Evolutionary conservation across 805 yeast species (phyloP), one percentile per base, ranked within the genome.

Genomic region (Danielozyma ontarioensis): DNA sequence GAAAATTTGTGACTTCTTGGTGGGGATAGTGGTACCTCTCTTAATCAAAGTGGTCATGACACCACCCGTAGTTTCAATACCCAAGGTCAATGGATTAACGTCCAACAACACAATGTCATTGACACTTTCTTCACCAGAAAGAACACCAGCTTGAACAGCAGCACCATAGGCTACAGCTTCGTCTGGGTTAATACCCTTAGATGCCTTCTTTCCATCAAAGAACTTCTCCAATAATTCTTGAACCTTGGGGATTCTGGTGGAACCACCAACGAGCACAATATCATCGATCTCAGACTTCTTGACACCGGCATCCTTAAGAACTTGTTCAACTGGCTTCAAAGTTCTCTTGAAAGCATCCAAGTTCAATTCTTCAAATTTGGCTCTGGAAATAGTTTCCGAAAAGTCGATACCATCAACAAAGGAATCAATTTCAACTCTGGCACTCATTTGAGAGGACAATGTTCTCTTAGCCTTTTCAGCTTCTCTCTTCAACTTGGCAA

Each of bases 31-130:
- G 55, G 97, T 85, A 85, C 93, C 93, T 79, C 98, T 88, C 75
- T 96, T 96, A 55, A 93, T 95, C 67, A 93, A 95, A 61, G 95
- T 93, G 62, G 97, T 95, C 76, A 90, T 89, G 64, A 93, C 90
- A 72, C 93, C 94, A 74, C 98, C 98, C 74, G 89, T 93, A 84
- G 93, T 93, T 75, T 95, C 97, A 70, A 90, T 95, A 86, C 98
- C 98, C 63, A 90, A 79, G 51, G 97, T 89, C 65, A 90, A 82
- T 68, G 98, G 98, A 62, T 89, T 89, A 57, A 90, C 97, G 76
- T 89, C 97, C 71, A 89, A 81, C 64, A 89, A 80, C 57, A 90
- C 81, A 66, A 89, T 79, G 73, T 87, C 96, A 73, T 89, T 87
- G 67, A 96, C 88, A 69, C 87, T 95, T 45, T 83, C 93, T 88